Evolutionary conservation across 768 basidiomycete species (phyloP), one percentile per base, ranked within the genome.

Genomic region (Austroboletus eburneus): DNA sequence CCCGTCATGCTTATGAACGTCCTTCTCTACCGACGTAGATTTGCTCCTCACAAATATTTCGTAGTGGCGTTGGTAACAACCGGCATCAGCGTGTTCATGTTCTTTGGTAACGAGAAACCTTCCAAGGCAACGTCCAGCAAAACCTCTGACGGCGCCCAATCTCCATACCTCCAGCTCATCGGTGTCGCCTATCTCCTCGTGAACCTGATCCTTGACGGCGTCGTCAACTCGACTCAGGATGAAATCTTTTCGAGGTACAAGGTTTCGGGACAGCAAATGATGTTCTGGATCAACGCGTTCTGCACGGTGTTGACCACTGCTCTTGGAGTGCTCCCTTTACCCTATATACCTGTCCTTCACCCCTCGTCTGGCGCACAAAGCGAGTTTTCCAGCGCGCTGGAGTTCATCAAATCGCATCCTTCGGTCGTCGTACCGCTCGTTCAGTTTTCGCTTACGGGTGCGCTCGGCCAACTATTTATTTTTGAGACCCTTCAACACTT

Each of bases 1-100:
- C 96, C 96, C 1, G 96, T 94, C 50, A 91, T 95, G 81, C 79
- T 98, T 66, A 93, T 98, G 87, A 97, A 98, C 69, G 83, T 98
- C 57, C 59, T 98, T 32, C 76, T 97, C 48, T 98, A 98, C 69
- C 91, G 94, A 45, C 85, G 95, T 40, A 78, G 79, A 52, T 98
- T 97, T 65, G 88, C 92, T 0, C 77, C 83, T 1, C 87, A 98
- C 79, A 98, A 98, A 64, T 99, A 98, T 68, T 69, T 92, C 57
- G 93, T 99, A 37, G 96, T 96, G 17, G 69, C 76, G n/a, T 83
- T 95, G 76, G 93, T 97, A 62, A 95, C 93, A 10, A 57, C 73
- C 3, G 93, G 94, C 4, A 96, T 97, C 64, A 89, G 87, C 25
- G 75, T 93, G 57, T 97, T 96, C 72, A 98, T 97, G 94, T 79